phyloP scores from a whole-genome alignment of 768 basidiomycete genomes.

The Suillus subaureus region DNA sequence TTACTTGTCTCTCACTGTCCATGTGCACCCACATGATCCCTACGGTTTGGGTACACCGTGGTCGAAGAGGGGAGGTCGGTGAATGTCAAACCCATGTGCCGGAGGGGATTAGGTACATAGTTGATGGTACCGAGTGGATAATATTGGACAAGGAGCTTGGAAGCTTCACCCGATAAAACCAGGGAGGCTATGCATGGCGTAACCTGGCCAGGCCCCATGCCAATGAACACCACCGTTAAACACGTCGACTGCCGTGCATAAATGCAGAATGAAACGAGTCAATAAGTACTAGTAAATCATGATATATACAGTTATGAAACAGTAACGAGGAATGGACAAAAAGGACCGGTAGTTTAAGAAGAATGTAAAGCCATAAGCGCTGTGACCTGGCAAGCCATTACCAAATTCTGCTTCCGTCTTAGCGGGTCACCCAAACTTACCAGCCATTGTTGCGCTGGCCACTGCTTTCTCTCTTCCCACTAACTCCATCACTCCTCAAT shows the following conservation, averaged over 20 bases:
- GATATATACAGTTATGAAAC: background rate
- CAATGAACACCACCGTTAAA: conserved; percentile 1
- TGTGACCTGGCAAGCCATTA: conserved; percentile 39
- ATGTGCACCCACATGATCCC: conserved; percentile 1
- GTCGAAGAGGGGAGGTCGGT: background rate
- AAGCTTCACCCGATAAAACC: conserved; percentile 10
- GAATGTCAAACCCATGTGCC: background rate
- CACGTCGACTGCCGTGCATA: background rate
- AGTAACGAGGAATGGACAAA: background rate
- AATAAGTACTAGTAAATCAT: too few species aligned
- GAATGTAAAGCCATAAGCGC: conserved; percentile 29
- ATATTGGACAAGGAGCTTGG: background rate
- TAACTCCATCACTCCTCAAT: conserved; percentile 38
- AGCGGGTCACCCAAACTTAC: conserved; percentile 33
- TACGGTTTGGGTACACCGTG: too few species aligned
- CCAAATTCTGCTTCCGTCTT: conserved; percentile 37
- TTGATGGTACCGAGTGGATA: background rate
- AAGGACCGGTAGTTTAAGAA: background rate
- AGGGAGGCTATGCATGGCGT: conserved; percentile 10
- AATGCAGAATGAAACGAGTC: background rate
- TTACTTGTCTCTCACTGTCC: conserved; percentile 2
- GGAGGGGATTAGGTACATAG: background rate
- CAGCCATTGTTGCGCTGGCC: conserved; percentile 46
- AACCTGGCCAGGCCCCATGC: conserved; percentile 1
- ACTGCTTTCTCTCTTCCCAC: conserved; percentile 41